Percentiles rank a stretch among this genome's conserved stretches.
Evolutionary conservation across 1,284 basidiomycete species (phyloP).

Genomic region (Naganishia cerealis): DNA sequence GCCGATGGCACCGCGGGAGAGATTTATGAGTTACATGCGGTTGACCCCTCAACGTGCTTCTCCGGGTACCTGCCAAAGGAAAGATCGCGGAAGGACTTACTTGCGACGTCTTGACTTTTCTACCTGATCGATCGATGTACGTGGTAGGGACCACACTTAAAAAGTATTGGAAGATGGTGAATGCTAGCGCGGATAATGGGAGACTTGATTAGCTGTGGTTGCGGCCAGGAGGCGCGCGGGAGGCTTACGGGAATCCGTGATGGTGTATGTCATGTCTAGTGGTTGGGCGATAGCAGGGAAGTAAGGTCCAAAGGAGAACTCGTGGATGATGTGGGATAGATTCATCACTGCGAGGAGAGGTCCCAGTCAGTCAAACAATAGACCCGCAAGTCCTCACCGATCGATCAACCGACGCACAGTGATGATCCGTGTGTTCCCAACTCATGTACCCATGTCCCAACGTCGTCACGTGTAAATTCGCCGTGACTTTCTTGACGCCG

Average conservation of each 20-base stretch:
- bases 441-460: slow-evolving; percentile 91
- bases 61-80: background rate
- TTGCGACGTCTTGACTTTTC: slow-evolving; percentile 67
- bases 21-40: background rate
- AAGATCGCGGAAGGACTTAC: slow-evolving; percentile 31
- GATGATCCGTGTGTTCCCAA: slow-evolving; percentile 81
- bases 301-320: slow-evolving; percentile 94
- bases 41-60: no score
- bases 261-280: slow-evolving; percentile 83
- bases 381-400: slow-evolving; percentile 21
- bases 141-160: slow-evolving; percentile 91
- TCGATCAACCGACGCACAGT: slow-evolving; percentile 57
- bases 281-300: slow-evolving; percentile 95
- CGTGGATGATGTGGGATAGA: slow-evolving; percentile 89
- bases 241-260: slow-evolving; percentile 73
- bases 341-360: slow-evolving; percentile 73
- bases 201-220: background rate
- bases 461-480: slow-evolving; percentile 85
- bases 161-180: slow-evolving; percentile 94
- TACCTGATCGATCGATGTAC: slow-evolving; percentile 71
- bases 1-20: background rate
- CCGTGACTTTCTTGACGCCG: slow-evolving; percentile 85
- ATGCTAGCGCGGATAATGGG: slow-evolving; percentile 59
- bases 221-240: background rate
- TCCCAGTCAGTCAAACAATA: background rate